Evolutionary conservation across 805 yeast species (phyloP).

Genomic region (Candida lessepsii): DNA sequence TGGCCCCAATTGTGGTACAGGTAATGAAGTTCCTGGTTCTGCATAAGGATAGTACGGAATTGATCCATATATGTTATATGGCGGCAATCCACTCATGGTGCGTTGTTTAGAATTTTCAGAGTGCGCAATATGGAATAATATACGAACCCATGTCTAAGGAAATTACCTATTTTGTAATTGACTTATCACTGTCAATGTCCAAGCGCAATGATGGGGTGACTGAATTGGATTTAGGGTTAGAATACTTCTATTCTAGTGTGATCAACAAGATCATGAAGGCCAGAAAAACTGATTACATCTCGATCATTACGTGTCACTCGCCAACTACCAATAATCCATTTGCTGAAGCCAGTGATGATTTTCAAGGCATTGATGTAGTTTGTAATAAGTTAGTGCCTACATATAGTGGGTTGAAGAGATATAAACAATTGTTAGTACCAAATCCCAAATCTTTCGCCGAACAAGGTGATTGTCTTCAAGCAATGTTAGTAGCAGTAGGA

Average conservation of each 20-base stretch:
- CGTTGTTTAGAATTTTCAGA: background rate
- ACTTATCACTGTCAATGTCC: conserved; percentile 31
- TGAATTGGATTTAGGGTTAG: conserved; percentile 24
- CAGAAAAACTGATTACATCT: conserved; percentile 40
- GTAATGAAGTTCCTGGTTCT: background rate
- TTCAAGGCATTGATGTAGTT: conserved; percentile 21
- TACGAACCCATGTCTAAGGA: conserved; percentile 25
- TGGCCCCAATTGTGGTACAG: background rate
- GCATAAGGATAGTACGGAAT: background rate
- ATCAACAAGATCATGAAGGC: conserved; percentile 24
- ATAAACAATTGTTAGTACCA: conserved; percentile 9
- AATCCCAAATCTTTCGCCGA: conserved; percentile 7
- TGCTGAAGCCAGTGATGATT: conserved; percentile 12
- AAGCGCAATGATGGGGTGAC: background rate
- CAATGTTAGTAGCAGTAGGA: conserved; percentile 36
- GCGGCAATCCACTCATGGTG: conserved; percentile 1
- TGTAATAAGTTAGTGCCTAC: conserved; percentile 21
- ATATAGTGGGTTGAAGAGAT: conserved; percentile 18
- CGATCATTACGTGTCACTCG: conserved; percentile 30
- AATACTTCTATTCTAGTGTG: conserved; percentile 38
- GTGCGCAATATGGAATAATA: background rate
- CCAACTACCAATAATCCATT: conserved; percentile 17
- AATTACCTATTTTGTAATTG: conserved; percentile 49
- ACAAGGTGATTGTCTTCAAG: conserved; percentile 25
- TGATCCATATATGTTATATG: conserved; percentile 9